Base-by-base conservation (phyloP, 1,284 basidiomycete genomes). In the Cryptococcus sp. region DNA sequence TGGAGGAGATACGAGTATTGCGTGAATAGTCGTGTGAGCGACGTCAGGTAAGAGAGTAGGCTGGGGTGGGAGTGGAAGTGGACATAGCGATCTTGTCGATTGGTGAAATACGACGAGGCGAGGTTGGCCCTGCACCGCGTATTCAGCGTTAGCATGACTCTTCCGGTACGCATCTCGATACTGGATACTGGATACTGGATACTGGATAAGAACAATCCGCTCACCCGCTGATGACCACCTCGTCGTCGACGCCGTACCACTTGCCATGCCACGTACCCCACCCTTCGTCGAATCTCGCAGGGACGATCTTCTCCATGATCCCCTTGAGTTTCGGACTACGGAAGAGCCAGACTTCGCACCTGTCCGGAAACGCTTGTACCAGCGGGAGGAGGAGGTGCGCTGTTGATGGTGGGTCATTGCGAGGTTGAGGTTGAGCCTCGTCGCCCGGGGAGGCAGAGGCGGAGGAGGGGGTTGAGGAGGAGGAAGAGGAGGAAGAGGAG, bases 231-330 rank as follows among this genome's bases (percentile, higher is more conserved):
- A 99, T 87, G 74, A 99, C 86, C 41, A 99, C 84, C 57, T 93
- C 87, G 73, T 97, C 87, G 73, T 99, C 96, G 0, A 86, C 88
- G 17, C 91, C 91, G 72, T 99, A 99, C 59, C 95, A 85, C 79
- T 99, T 99, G 22, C 93, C 89, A 75, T 99, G 96, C 90, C 95
- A 97, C 3, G 95, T 90, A 0, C 96, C 95, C 89, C 92, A 98
- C 0, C 94, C 96, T 80, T 99, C 96, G 71, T 98, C 94, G 78
- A 93, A 96, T 47, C 96, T 83, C 51, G 90, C 88, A 2, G 96
- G 96, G 1, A 98, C 86, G 22, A 94, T 61, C 59, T 83, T 84
- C 45, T 90, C 86, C 74, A 91, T 81, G 39, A 89, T 66, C 0
- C 89, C 88, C 23, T 86, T 83, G 35, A 98, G 82, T 59, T 88